Conservation (phyloP, 805 yeast genomes). For the Ogataea neopini region DNA sequence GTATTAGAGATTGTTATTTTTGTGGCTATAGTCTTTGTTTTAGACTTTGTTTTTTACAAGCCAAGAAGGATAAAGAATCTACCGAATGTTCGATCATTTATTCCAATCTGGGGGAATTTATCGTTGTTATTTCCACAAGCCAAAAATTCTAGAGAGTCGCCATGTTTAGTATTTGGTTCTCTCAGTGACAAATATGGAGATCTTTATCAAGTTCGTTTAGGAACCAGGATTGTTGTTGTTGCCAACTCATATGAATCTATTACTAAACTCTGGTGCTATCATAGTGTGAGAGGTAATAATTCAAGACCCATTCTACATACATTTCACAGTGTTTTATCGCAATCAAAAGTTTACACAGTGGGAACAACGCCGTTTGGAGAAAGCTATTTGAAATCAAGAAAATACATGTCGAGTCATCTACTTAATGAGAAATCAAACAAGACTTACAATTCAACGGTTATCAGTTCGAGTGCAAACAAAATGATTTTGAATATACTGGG, state of each 20-base stretch:
- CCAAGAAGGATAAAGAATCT: slow-evolving; percentile 22
- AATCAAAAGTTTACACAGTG: slow-evolving; percentile 57
- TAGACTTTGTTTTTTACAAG: slow-evolving; percentile 11
- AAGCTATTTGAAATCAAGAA: slow-evolving; percentile 48
- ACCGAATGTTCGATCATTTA: slow-evolving; percentile 17
- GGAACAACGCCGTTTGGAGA: slow-evolving; percentile 65
- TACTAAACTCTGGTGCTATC: slow-evolving; percentile 50
- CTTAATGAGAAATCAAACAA: slow-evolving; percentile 38
- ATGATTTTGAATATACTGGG: slow-evolving; percentile 20
- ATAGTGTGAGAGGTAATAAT: slow-evolving; percentile 50
- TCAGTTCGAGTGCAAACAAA: slow-evolving; percentile 42
- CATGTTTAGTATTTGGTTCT: slow-evolving; percentile 47
- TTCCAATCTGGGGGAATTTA: slow-evolving; percentile 33
- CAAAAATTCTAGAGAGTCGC: slow-evolving; percentile 30
- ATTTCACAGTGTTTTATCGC: slow-evolving; percentile 62
- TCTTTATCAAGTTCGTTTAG: slow-evolving; percentile 65
- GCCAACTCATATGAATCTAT: slow-evolving; percentile 66
- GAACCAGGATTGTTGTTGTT: slow-evolving; percentile 55
- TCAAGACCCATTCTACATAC: slow-evolving; percentile 70
- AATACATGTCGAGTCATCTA: slow-evolving; percentile 47
- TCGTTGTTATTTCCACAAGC: slow-evolving; percentile 30
- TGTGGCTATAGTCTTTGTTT: slow-evolving; percentile 1
- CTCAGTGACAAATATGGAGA: slow-evolving; percentile 48
- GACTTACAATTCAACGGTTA: slow-evolving; percentile 32
- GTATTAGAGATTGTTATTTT: background rate